Percentiles rank a stretch among this genome's conserved stretches.
These are phyloP conservation scores for Claviceps humidiphila DNA, from an alignment of 2,329 filamentous ascomycete species.

Conservation along the genomic window DNA sequence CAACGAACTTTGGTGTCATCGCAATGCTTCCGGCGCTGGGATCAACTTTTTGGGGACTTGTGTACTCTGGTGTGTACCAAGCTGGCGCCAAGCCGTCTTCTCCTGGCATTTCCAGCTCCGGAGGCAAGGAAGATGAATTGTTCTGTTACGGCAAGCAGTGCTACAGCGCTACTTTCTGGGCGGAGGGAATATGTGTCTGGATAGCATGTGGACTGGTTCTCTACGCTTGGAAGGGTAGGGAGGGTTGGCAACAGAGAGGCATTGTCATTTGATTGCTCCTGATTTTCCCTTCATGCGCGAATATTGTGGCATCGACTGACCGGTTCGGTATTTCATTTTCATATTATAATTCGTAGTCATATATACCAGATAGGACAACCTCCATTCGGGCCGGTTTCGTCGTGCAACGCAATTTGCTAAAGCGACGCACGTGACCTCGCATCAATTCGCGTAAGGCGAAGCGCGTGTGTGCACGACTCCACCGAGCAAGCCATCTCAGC, in stretches of 20 bases:
- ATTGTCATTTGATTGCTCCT: constrained; percentile 40
- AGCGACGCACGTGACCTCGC: constrained; percentile 17
- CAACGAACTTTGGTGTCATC: constrained; percentile 93
- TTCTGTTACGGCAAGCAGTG: constrained; percentile 75
- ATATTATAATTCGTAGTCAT: too few species aligned
- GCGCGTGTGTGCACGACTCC: constrained; percentile 5
- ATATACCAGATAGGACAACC: too few species aligned
- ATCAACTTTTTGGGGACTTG: constrained; percentile 75
- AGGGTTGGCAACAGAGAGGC: constrained; percentile 63
- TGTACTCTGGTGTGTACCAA: constrained; percentile 79
- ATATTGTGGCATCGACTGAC: not conserved
- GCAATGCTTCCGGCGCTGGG: constrained; percentile 83
- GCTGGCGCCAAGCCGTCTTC: constrained; percentile 39
- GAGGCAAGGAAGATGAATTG: constrained; percentile 25
- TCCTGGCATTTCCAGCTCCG: constrained; percentile 11
- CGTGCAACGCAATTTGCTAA: not conserved
- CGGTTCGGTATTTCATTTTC: not conserved
- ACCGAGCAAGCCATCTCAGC: too few species aligned
- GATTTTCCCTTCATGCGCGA: not conserved
- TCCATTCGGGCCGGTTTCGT: too few species aligned
- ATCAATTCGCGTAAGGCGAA: constrained; percentile 12
- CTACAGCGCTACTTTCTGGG: constrained; percentile 76
- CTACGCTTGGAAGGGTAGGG: constrained; percentile 68
- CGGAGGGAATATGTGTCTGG: constrained; percentile 70
- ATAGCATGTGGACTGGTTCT: constrained; percentile 58